Percentiles rank a stretch among this genome's conserved stretches.
Conservation (phyloP, 352 stramenopile species). For the Phytophthora europaea region DNA sequence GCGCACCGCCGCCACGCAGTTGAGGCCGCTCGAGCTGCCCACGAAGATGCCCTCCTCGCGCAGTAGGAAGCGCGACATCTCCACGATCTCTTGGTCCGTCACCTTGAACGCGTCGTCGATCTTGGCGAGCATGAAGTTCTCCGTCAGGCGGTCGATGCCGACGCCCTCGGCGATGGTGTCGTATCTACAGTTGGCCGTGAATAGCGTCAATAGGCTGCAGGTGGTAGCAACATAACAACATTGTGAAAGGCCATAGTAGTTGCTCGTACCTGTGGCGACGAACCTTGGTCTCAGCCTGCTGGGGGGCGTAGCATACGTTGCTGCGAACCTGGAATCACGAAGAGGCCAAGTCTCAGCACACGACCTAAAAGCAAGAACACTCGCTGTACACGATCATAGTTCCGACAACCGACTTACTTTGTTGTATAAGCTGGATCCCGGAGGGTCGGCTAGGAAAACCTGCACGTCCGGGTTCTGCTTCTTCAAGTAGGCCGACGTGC, state of each 20-base stretch:
- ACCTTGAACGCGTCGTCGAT: conserved; percentile 93
- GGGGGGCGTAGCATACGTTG: conserved; percentile 96
- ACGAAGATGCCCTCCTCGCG: conserved; percentile 97
- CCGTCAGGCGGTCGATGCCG: conserved; percentile 97
- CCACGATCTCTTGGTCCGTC: conserved; percentile 96
- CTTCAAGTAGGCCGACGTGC: conserved; percentile 95
- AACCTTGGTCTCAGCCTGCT: conserved; percentile 95
- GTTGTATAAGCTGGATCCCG: conserved; percentile 97
- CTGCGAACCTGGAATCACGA: conserved; percentile 72
- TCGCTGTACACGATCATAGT: too few species aligned
- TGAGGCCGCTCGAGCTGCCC: conserved; percentile 90
- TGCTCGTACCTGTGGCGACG: conserved; percentile 83
- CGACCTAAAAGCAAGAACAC: too few species aligned
- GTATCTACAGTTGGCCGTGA: conserved; percentile 74
- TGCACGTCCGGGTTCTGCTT: conserved; percentile 85
- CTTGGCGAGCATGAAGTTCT: conserved; percentile 95
- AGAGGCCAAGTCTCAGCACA: background rate
- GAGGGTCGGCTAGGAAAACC: conserved; percentile 97
- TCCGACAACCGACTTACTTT: conserved; percentile 60
- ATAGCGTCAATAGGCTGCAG: conserved; percentile 1
- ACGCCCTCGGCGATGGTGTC: conserved; percentile 99
- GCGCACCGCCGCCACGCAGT: conserved; percentile 86
- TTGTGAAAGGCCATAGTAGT: background rate
- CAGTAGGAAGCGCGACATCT: conserved; percentile 98
- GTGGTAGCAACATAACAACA: background rate